phyloP scores from a whole-genome alignment of 2,329 filamentous ascomycete genomes.

The Parasarocladium wereldwijsianum region DNA sequence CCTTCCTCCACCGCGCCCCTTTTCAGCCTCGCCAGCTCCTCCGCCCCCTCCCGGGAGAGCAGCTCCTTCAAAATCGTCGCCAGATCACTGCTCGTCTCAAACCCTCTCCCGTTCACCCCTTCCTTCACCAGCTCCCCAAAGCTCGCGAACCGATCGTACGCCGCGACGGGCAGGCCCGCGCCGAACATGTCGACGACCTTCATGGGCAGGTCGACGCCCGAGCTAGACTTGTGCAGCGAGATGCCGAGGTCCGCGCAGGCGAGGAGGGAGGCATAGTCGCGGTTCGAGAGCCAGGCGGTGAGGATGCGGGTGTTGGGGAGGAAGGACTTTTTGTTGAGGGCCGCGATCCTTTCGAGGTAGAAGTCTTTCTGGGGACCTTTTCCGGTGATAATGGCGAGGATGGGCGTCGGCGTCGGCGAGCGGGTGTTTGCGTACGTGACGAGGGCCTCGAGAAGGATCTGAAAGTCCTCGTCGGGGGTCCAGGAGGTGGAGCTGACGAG shows the following conservation, averaged over 20 bases:
- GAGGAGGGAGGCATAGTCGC: constrained; percentile 74
- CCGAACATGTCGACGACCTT: constrained; percentile 99
- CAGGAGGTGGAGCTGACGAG: constrained; percentile 91
- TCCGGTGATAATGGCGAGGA: constrained; percentile 88
- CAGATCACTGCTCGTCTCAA: constrained; percentile 56
- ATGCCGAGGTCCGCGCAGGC: constrained; percentile 80
- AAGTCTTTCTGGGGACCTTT: constrained; percentile 73
- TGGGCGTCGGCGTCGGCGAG: constrained; percentile 32
- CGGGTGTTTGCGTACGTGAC: constrained; percentile 49
- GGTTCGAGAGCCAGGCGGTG: constrained; percentile 73
- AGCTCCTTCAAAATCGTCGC: constrained; percentile 47
- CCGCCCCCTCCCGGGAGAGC: constrained; percentile 34
- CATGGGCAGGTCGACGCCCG: constrained; percentile 93
- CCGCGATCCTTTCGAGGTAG: constrained; percentile 53
- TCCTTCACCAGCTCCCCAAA: constrained; percentile 86
- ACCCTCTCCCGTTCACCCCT: constrained; percentile 73
- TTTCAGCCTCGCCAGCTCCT: constrained; percentile 46
- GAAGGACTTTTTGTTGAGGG: constrained; percentile 44
- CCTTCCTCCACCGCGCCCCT: constrained; percentile 63
- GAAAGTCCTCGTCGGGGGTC: constrained; percentile 95
- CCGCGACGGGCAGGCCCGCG: constrained; percentile 76
- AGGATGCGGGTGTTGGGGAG: constrained; percentile 57
- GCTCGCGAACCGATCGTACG: constrained; percentile 74
- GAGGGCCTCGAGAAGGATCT: constrained; percentile 69
- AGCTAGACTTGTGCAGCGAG: constrained; percentile 83